A percentile compares a stretch with the other conserved stretches of the same genome.
phyloP scores from a whole-genome alignment of 768 basidiomycete genomes.

The Mycena filopes region DNA sequence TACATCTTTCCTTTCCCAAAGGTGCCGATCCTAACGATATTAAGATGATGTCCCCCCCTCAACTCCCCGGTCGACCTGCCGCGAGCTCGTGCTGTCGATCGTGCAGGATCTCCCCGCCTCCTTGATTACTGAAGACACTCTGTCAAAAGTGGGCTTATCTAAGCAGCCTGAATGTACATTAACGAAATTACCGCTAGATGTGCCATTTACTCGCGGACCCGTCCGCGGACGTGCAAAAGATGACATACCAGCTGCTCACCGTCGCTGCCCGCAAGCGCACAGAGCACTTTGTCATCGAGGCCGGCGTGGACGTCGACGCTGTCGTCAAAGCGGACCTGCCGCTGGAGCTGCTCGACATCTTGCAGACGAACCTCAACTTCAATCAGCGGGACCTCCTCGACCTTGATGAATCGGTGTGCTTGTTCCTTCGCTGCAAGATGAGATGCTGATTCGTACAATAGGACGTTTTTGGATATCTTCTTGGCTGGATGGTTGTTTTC shows the following conservation, averaged over 20 bases:
- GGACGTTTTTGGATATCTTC: conserved; percentile 73
- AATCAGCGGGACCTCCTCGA: conserved; percentile 50
- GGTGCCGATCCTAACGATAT: conserved; percentile 9
- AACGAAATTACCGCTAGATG: conserved; percentile 60
- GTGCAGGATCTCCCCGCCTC: conserved; percentile 72
- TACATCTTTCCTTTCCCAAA: conserved; percentile 33
- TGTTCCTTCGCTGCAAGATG: too few relatives aligned
- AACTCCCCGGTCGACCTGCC: conserved; percentile 71
- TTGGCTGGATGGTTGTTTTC: conserved; percentile 91
- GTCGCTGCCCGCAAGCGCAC: conserved; percentile 79
- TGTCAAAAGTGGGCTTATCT: conserved; percentile 63
- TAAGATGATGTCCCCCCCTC: conserved; percentile 50
- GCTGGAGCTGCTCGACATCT: conserved; percentile 68
- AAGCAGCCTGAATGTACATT: background rate
- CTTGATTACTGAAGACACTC: conserved; percentile 69
- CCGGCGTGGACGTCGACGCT: conserved; percentile 79
- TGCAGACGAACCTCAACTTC: conserved; percentile 59
- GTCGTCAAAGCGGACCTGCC: conserved; percentile 68
- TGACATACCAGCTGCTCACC: conserved; percentile 78
- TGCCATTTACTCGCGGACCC: conserved; percentile 80
- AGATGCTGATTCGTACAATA: conserved; percentile 30
- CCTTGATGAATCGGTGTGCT: conserved; percentile 50
- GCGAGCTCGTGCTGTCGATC: conserved; percentile 74
- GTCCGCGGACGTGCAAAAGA: conserved; percentile 73
- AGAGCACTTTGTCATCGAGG: conserved; percentile 87